Base-by-base conservation (phyloP, 352 stramenopile genomes). In the Plasmopara halstedii region DNA sequence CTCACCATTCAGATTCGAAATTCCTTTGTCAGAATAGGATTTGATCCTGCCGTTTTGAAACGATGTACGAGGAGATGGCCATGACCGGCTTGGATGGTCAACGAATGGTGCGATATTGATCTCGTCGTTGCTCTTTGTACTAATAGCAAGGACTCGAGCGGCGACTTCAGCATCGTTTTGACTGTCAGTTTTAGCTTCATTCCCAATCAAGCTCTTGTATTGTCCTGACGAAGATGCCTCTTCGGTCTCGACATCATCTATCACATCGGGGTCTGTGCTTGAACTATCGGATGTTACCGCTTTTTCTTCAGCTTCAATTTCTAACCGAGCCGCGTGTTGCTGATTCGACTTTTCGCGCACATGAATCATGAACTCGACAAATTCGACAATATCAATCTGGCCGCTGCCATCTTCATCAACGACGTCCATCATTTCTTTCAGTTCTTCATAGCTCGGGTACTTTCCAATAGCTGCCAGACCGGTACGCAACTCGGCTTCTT, bases 381-480 rank as follows among this genome's bases (percentile, higher is more conserved):
- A 94, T 50, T 91, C 82, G 33, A 88, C 73, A 31, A 92, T 79
- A 47, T 92, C 82, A 36, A 94, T 94, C 47, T 94, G 80, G 0
- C 82, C 82, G 22, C 71, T 86, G 26, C 75, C 74, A 39, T 94
- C 82, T 65, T 94, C 82, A 32, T 92, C 82, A 7, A 94, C 78
- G 21, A 87, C 53, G 37, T 85, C 71, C 70, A 94, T 86, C 79
- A 94, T 91, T 43, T 86, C 73, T 38, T 80, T 82, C 4, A 94
- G 69, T 50, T 92, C 80, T 36, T 88, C 75, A 42, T 88, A 86
- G 10, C 27, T 75, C 14, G 80, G 78, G 33, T 85, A 72, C 46
- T 94, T 89, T 31, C 80, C 80, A 42, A 94, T 90, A 3, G 79
- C 73, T 14, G 76, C 73, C 9, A 94, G 59, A 7, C 82, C 82